Base-by-base conservation (phyloP, 208 protist species). In the Leptomonas seymouri region DNA sequence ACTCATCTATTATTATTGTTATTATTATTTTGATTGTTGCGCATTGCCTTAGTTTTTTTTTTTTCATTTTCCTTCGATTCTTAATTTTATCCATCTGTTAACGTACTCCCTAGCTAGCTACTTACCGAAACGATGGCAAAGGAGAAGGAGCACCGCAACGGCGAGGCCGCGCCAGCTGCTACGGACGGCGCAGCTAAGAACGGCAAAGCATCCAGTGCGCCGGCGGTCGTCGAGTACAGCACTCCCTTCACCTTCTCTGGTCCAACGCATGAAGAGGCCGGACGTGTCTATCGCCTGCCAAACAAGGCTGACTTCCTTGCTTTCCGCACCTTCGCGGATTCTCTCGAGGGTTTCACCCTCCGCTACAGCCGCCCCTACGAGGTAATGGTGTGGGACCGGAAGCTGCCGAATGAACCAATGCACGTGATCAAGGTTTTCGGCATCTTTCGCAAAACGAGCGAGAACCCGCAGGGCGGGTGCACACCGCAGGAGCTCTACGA, bases 351-450 rank as follows among this genome's bases (percentile, higher is more conserved):
- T 23, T 96, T 92, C 59, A 71, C 49, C 39, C 25, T 94, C 57
- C 80, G 80, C 28, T 79, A 85, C 81, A 80, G 73, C 73, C 49
- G 62, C 27, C 20, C 61, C 4, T 74, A 92, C 54, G 81, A 93
- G 20, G 55, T 78, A 7, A 64, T 92, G 28, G 78, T 85, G 21
- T 96, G 91, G 91, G 85, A 84, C 44, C 89, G 90, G 63, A 87
- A 85, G 55, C 31, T 94, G 23, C 36, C 60, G 1, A 76, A 82
- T 18, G 89, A 96, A 69, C 56, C 85, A 2, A 89, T 93, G 81
- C 71, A 90, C 59, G 55, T 96, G 30, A 84, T 97, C 44, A 95
- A 94, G 68, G 87, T 93, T 21, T 93, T 93, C 44, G 87, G 81
- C 44, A 56, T 93, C 45, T 94, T 93, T 67, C 67, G 39, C 6